Conservation (phyloP, 805 yeast genomes). For the Jamesozyma jinghongensis region DNA sequence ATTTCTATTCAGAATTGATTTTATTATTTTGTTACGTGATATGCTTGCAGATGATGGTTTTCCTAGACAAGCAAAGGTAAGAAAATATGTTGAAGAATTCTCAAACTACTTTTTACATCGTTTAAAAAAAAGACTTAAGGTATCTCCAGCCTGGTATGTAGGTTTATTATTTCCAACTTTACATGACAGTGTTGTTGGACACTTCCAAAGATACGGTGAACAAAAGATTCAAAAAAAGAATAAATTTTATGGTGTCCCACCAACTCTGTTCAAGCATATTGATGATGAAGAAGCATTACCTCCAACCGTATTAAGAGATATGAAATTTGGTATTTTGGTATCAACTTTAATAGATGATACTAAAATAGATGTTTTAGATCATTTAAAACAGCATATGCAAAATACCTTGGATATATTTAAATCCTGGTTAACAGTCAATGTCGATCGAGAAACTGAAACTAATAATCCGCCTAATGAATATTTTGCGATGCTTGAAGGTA, state of each 20-base stretch:
- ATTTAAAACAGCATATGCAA: conserved; percentile 15
- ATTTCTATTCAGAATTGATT: conserved; percentile 59
- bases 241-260: conserved; percentile 12
- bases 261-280: conserved; percentile 19
- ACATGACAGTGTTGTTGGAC: conserved; percentile 37
- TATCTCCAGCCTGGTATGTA: conserved; percentile 45
- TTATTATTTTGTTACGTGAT: conserved; percentile 49
- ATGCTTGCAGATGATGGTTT: conserved; percentile 46
- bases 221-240: conserved; percentile 26
- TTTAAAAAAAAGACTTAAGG: conserved; percentile 39
- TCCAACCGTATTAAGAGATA: conserved; percentile 14
- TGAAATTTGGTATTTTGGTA: conserved; percentile 26
- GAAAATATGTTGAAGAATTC: conserved; percentile 58
- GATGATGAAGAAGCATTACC: conserved; percentile 20
- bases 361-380: conserved; percentile 16
- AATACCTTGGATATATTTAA: conserved; percentile 11
- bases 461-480: conserved; percentile 12
- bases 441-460: conserved; percentile 6
- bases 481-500: conserved; percentile 5
- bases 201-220: conserved; percentile 35
- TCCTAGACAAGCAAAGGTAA: conserved; percentile 36
- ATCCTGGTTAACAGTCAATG: conserved; percentile 11
- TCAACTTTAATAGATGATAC: conserved; percentile 29
- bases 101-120: conserved; percentile 55
- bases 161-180: conserved; percentile 61